These are phyloP conservation scores for Colletotrichum viniferum DNA, from an alignment of 2,329 filamentous ascomycete genomes.

Conservation along the genomic window DNA sequence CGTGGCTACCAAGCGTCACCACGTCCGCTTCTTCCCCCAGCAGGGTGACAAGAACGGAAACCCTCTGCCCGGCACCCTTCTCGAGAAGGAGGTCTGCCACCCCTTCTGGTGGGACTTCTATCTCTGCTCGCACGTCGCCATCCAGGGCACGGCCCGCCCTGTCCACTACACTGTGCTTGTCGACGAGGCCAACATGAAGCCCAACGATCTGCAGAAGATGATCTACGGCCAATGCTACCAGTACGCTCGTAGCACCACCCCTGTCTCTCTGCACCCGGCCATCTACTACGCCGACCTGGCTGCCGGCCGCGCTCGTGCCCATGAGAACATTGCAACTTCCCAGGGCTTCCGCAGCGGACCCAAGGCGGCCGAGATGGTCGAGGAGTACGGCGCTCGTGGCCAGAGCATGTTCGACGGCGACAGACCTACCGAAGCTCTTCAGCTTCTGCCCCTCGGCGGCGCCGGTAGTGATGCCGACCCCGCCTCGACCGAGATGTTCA, in stretches of 20 bases:
- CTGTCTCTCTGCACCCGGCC: conserved; percentile 86
- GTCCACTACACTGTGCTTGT: conserved; percentile 90
- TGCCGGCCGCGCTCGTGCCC: conserved; percentile 76
- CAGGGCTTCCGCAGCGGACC: conserved; percentile 47
- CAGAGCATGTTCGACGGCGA: conserved; percentile 18
- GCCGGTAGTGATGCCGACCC: conserved; percentile 24
- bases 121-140: conserved; percentile 67
- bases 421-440: conserved; percentile 15
- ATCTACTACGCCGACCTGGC: conserved; percentile 97
- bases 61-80: conserved; percentile 81
- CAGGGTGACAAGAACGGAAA: conserved; percentile 79
- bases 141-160: conserved; percentile 92
- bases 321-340: conserved; percentile 61
- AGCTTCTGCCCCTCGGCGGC: conserved; percentile 25
- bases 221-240: conserved; percentile 96
- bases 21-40: conserved; percentile 81
- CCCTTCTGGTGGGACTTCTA: conserved; percentile 92
- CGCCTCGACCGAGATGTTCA: conserved; percentile 29
- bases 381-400: conserved; percentile 45
- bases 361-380: conserved; percentile 45
- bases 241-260: conserved; percentile 89
- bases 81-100: conserved; percentile 89
- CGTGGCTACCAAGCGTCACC: conserved; percentile 91
- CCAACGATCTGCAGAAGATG: conserved; percentile 80
- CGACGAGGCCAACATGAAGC: conserved; percentile 74